Conservation (phyloP, 225 moss, liverwort and hornwort species). For the Climacium dendroides region DNA sequence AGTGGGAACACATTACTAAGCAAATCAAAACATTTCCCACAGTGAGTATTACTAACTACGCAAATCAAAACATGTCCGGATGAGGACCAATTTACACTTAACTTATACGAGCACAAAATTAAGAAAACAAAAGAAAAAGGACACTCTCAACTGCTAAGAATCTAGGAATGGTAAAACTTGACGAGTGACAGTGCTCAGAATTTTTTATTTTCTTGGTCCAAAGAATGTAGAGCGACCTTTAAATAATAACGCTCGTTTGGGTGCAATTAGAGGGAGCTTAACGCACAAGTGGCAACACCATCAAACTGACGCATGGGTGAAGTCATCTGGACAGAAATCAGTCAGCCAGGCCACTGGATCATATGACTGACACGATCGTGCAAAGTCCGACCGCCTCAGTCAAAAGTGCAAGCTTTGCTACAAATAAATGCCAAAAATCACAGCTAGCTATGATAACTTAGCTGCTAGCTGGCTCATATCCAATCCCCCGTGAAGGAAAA, state of each 20-base stretch:
- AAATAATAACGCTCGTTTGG: background rate
- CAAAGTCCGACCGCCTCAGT: too few species aligned
- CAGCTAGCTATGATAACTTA: background rate
- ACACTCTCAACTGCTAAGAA: background rate
- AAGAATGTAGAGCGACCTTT: background rate
- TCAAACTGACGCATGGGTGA: background rate
- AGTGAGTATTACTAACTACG: background rate
- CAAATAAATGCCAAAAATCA: background rate
- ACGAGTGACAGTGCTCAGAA: background rate
- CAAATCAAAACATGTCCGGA: background rate
- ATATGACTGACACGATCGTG: background rate
- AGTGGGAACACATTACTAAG: background rate
- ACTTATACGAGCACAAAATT: background rate
- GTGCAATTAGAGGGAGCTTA: too few species aligned
- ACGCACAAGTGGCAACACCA: background rate
- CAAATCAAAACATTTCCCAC: background rate
- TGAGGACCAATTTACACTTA: background rate
- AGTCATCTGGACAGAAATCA: background rate
- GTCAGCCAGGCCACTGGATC: background rate
- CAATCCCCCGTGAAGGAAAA: background rate
- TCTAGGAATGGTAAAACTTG: background rate
- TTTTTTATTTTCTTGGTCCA: background rate
- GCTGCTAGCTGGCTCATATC: background rate
- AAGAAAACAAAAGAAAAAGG: background rate
- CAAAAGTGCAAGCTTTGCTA: background rate